Conservation (phyloP, 2,329 filamentous ascomycete species). For the Arthrocladium fulminans region DNA sequence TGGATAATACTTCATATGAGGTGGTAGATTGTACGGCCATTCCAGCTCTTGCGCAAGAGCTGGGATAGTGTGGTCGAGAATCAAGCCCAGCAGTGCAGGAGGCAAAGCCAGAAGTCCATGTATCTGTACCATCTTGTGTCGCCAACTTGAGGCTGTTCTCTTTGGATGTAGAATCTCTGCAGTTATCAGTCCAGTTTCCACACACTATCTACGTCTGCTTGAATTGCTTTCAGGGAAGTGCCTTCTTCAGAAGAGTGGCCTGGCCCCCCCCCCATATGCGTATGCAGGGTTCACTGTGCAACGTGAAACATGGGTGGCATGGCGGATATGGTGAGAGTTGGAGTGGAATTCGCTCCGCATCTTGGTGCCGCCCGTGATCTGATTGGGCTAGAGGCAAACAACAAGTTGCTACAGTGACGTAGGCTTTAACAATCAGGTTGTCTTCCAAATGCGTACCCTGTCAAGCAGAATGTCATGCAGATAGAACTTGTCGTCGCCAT, state of each 20-base stretch:
- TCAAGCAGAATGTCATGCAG: too few species aligned
- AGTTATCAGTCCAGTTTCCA: background rate
- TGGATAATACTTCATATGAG: constrained; percentile 22
- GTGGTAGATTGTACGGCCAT: constrained; percentile 21
- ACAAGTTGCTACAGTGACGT: background rate
- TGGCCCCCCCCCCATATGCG: too few species aligned
- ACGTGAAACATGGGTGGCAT: too few species aligned
- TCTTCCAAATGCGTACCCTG: too few species aligned
- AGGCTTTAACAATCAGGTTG: too few species aligned
- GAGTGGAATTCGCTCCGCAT: background rate
- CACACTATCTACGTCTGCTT: too few species aligned
- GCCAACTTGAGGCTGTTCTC: background rate
- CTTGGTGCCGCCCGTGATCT: background rate
- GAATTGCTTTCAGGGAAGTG: too few species aligned
- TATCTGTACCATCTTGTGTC: constrained; percentile 1
- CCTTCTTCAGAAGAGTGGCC: too few species aligned
- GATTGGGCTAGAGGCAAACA: constrained; percentile 1
- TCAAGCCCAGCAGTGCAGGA: constrained; percentile 11
- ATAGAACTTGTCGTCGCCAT: too few species aligned
- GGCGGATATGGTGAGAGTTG: background rate
- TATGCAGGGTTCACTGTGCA: too few species aligned
- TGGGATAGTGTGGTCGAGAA: constrained; percentile 3
- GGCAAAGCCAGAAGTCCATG: background rate
- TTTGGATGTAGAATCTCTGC: background rate
- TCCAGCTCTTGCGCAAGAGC: constrained; percentile 10